Evolutionary conservation across 176 grass and related monocot genomes (phyloP).

Genomic region (Urochloa ruziziensis): DNA sequence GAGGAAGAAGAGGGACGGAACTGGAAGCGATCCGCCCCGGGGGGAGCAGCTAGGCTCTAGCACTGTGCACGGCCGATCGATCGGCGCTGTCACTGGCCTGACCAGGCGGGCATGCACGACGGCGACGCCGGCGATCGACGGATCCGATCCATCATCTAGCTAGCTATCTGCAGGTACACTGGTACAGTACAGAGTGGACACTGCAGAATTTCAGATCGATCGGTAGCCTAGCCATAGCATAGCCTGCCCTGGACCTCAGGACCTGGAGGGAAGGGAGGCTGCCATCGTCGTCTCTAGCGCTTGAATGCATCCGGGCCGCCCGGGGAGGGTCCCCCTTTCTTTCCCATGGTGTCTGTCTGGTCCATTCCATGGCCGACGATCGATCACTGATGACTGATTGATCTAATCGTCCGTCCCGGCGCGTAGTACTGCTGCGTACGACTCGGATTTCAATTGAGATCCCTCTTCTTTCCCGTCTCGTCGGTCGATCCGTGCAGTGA

Average conservation of each 20-base stretch:
- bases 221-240: too few species aligned
- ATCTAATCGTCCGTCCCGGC: too few species aligned
- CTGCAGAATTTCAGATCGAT: neutral
- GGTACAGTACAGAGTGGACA: neutral
- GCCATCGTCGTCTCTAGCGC: neutral
- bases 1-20: neutral
- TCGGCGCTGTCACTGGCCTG: neutral
- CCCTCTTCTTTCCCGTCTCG: too few species aligned
- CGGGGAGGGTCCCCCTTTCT: neutral
- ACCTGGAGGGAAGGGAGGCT: too few species aligned
- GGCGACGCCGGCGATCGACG: neutral
- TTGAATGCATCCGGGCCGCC: neutral
- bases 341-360: too few species aligned
- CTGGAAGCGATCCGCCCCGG: neutral
- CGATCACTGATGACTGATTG: too few species aligned
- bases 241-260: neutral
- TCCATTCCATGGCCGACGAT: neutral
- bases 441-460: neutral
- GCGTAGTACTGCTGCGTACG: neutral
- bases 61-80: neutral
- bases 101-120: neutral
- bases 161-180: neutral
- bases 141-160: neutral
- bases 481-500: too few species aligned
- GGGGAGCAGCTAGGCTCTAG: neutral